Evolutionary conservation across 73 alveolate species (phyloP).

Genomic region (Diophrys appendiculata): DNA sequence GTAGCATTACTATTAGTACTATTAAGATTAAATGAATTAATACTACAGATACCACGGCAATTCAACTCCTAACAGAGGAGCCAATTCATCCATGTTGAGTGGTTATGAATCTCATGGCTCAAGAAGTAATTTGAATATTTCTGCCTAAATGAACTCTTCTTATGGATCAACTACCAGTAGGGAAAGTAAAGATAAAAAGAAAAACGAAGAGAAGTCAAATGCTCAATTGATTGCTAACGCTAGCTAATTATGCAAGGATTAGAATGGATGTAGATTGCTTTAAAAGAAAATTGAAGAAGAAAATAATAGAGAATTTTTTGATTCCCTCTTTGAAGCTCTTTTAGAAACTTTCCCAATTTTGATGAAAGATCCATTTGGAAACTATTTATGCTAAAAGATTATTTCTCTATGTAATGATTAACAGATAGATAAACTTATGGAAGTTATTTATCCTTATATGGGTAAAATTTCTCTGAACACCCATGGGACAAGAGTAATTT

Average conservation of each 20-base stretch:
- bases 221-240: not conserved
- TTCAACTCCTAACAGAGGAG: too few relatives aligned
- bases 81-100: too few relatives aligned
- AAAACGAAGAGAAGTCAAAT: too few relatives aligned
- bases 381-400: conserved; percentile 80
- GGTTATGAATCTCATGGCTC: too few relatives aligned
- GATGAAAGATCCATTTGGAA: conserved; percentile 84
- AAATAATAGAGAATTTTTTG: not conserved
- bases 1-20: too few relatives aligned
- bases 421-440: conserved; percentile 11
- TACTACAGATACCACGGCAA: too few relatives aligned
- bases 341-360: conserved; percentile 18
- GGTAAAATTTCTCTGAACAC: conserved; percentile 63
- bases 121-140: too few relatives aligned
- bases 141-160: too few relatives aligned
- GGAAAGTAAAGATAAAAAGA: too few relatives aligned
- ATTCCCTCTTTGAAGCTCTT: conserved; percentile 4
- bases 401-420: conserved; percentile 14
- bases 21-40: too few relatives aligned
- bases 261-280: conserved; percentile 77
- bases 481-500: conserved; percentile 88
- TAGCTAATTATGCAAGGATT: conserved; percentile 41
- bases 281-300: conserved; percentile 74
- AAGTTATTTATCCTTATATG: conserved; percentile 6
- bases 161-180: too few relatives aligned